phyloP scores from a whole-genome alignment of 2,329 filamentous ascomycete species.

The Ascochyta rabiei region DNA sequence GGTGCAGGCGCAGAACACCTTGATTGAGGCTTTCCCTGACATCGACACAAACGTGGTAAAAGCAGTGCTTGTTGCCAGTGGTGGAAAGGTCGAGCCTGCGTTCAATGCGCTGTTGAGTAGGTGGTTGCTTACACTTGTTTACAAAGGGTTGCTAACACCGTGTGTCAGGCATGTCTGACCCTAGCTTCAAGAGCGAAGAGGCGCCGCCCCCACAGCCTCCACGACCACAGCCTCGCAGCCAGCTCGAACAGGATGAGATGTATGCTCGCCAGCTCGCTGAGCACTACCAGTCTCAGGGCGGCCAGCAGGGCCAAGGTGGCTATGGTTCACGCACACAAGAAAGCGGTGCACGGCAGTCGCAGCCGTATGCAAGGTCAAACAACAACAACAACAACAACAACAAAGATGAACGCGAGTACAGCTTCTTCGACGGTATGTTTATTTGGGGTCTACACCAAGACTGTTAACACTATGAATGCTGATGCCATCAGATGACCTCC shows the following conservation, averaged over 20 bases:
- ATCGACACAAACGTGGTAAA: constrained; percentile 83
- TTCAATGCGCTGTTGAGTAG: constrained; percentile 91
- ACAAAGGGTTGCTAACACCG: constrained; percentile 20
- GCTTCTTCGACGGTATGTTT: constrained; percentile 74
- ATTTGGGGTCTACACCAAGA: constrained; percentile 42
- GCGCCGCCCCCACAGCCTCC: constrained; percentile 78
- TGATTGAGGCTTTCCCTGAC: constrained; percentile 91
- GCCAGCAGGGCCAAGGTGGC: constrained; percentile 27
- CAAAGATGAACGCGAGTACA: constrained; percentile 69
- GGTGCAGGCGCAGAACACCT: constrained; percentile 83
- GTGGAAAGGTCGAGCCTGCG: constrained; percentile 86
- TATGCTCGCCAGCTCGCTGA: constrained; percentile 93
- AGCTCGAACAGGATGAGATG: constrained; percentile 87
- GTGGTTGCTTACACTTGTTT: constrained; percentile 29
- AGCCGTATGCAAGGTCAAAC: constrained; percentile 43
- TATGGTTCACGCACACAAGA: constrained; percentile 40
- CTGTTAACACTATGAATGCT: not conserved
- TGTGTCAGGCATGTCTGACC: constrained; percentile 59
- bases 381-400: constrained; percentile 5
- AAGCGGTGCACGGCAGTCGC: constrained; percentile 52
- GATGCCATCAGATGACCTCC: constrained; percentile 72
- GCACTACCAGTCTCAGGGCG: constrained; percentile 69
- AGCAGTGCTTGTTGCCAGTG: constrained; percentile 84
- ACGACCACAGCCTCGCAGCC: constrained; percentile 74
- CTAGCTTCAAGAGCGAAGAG: constrained; percentile 57